Base-by-base conservation (phyloP, 495 filamentous ascomycete genomes). In the Astrocystis sublimbata region DNA sequence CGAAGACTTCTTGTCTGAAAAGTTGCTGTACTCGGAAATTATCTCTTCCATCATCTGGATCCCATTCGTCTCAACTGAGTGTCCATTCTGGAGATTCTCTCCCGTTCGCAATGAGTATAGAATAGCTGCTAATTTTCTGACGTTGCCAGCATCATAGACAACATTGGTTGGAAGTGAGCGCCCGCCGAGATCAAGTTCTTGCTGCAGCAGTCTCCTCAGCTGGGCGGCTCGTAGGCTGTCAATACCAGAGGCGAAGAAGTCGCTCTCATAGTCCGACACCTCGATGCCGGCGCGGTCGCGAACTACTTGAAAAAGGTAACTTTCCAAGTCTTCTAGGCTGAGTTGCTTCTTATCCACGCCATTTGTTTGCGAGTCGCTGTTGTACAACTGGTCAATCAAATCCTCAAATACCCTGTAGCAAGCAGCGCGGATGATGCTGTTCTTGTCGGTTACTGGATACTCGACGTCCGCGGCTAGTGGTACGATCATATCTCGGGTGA, bases 161-260 rank as follows among this genome's bases (percentile, higher is more conserved):
- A 82, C 67, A 47, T 85, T 86, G 28, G 68, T 65, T 28, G 47
- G 70, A 71, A 55, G 68, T 60, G 54, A 79, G 61, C 70, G 62
- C 53, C 68, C 68, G 17, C 61, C 71, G 6, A 83, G 69, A 24
- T 74, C 72, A 41, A 84, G 77, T 35, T 79, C 70, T 12, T 76
- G 72, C 23, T 81, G 68, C 21, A 88, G 76, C 5, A 83, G 65
- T 9, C 79, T 73, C 33, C 83, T 78, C 47, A 87, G 68, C 49
- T 85, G 81, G 17, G 86, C 86, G 4, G 85, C 82, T 47, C 81
- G 81, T n/a, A 88, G 68, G 56, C 85, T 87, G 65, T 86, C 84
- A n/a, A 88, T 65, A 7, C 85, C 85, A 6, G 78, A 72, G 0
- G 78, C 68, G 53, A 86, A 87, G 65, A 88, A 79, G 62, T 85